Percentiles rank a stretch among this genome's conserved stretches.
Evolutionary conservation across 192 early-diverging fungal species (phyloP).

Genomic region (Dimargaris xerosporica): DNA sequence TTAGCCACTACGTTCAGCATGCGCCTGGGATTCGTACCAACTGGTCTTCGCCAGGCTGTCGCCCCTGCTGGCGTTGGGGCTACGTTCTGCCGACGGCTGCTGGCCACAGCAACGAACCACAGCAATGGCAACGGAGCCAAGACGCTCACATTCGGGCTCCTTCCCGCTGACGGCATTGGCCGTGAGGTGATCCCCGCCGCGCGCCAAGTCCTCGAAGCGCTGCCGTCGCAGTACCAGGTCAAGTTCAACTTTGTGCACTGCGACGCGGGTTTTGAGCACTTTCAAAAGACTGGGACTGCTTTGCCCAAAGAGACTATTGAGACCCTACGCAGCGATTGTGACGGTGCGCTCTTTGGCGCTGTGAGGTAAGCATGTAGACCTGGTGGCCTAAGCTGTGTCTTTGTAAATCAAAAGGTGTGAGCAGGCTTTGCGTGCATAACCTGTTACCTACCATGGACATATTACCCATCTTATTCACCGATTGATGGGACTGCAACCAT

Average conservation of each 20-base stretch:
- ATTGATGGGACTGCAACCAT: no score
- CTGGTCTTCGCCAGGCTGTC: no score
- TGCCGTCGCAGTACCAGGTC: conserved; percentile 33
- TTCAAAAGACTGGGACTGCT: conserved; percentile 83
- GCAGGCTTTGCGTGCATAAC: no score
- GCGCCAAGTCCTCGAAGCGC: conserved; percentile 67
- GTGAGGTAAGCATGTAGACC: conserved; percentile 36
- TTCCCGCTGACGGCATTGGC: conserved; percentile 95
- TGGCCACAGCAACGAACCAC: no score
- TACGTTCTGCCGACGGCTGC: no score
- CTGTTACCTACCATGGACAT: no score
- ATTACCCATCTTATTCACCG: no score
- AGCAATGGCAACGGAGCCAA: conserved; percentile 14
- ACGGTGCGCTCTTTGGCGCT: conserved; percentile 91
- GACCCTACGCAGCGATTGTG: conserved; percentile 63
- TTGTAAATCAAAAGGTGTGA: no score
- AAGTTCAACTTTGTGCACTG: conserved; percentile 67
- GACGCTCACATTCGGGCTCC: conserved; percentile 71
- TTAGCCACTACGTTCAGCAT: no score
- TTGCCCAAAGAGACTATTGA: conserved; percentile 79
- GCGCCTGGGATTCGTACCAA: no score
- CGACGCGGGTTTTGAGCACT: conserved; percentile 92
- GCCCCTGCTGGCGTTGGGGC: no score
- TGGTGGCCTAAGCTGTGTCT: no score
- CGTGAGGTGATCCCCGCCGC: conserved; percentile 95